Conservation (phyloP, 2,329 filamentous ascomycete genomes). For the Aspergillus ochraceoroseus region DNA sequence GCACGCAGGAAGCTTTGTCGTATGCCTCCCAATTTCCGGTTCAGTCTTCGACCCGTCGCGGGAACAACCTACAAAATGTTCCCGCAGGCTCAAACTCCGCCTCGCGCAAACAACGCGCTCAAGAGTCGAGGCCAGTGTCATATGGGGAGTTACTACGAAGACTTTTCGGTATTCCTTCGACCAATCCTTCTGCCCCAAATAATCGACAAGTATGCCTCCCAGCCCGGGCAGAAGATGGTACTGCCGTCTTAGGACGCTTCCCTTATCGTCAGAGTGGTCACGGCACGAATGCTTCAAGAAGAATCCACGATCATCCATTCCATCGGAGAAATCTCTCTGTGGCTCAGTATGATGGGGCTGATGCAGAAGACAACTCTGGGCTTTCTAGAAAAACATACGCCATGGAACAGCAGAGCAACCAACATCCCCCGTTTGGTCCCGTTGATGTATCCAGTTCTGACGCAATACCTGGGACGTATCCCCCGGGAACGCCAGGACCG, state of each 20-base stretch:
- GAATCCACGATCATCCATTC: conserved; percentile 35
- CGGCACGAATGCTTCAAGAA: conserved; percentile 31
- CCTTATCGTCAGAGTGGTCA: conserved; percentile 41
- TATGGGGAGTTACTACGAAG: conserved; percentile 29
- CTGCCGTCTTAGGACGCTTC: conserved; percentile 40
- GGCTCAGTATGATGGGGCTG: conserved; percentile 16
- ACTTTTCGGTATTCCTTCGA: conserved; percentile 28
- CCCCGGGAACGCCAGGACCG: neutral
- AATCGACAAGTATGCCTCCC: conserved; percentile 25
- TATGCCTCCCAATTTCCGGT: conserved; percentile 28
- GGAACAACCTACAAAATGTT: conserved; percentile 9
- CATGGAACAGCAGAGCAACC: too few species aligned
- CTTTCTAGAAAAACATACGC: neutral
- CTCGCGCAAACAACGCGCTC: neutral
- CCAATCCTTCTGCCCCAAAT: conserved; percentile 9
- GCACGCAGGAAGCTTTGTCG: conserved; percentile 38
- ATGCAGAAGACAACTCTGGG: neutral
- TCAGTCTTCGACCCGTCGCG: conserved; percentile 10
- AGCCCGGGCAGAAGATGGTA: conserved; percentile 41
- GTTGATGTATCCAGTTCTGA: too few species aligned
- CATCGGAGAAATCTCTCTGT: conserved; percentile 28
- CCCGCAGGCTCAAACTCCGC: conserved; percentile 1
- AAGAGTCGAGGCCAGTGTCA: conserved; percentile 15
- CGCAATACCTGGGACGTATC: too few species aligned
- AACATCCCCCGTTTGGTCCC: too few species aligned